phyloP scores from a whole-genome alignment of 129 eudicot genomes.

The Helianthus tuberosus region DNA sequence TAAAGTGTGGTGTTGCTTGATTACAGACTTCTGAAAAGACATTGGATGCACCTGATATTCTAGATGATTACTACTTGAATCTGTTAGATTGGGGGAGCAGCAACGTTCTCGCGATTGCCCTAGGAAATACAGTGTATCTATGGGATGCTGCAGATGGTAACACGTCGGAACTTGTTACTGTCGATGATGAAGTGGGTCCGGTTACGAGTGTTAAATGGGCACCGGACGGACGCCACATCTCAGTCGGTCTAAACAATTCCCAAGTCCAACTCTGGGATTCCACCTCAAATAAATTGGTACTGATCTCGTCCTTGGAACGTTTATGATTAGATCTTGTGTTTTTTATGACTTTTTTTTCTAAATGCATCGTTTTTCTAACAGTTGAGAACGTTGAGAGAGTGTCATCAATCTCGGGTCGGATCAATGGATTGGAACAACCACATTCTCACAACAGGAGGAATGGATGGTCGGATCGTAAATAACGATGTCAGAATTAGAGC shows the following conservation, averaged over 20 bases:
- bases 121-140: constrained; percentile 68
- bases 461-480: constrained; percentile 88
- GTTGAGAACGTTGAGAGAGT: constrained; percentile 78
- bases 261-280: constrained; percentile 95
- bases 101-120: constrained; percentile 89
- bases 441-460: constrained; percentile 87
- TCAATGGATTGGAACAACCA: constrained; percentile 91
- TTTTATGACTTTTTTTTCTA: neutral
- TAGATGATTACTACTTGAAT: too few species aligned
- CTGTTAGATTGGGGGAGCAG: constrained; percentile 40
- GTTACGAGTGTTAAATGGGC: constrained; percentile 1
- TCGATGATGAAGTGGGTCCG: constrained; percentile 79
- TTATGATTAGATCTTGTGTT: neutral
- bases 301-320: neutral
- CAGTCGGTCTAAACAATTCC: constrained; percentile 76
- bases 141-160: constrained; percentile 85
- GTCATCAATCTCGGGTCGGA: constrained; percentile 80
- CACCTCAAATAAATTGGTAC: constrained; percentile 66
- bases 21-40: constrained; percentile 83
- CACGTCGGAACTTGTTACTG: constrained; percentile 73
- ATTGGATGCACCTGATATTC: constrained; percentile 84
- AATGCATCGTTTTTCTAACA: constrained; percentile 27
- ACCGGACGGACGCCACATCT: constrained; percentile 40
- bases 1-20: neutral
- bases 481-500: constrained; percentile 75